These are phyloP conservation scores for Rhizopogon sp. DNA, from an alignment of 768 basidiomycete genomes.

Conservation along the genomic window DNA sequence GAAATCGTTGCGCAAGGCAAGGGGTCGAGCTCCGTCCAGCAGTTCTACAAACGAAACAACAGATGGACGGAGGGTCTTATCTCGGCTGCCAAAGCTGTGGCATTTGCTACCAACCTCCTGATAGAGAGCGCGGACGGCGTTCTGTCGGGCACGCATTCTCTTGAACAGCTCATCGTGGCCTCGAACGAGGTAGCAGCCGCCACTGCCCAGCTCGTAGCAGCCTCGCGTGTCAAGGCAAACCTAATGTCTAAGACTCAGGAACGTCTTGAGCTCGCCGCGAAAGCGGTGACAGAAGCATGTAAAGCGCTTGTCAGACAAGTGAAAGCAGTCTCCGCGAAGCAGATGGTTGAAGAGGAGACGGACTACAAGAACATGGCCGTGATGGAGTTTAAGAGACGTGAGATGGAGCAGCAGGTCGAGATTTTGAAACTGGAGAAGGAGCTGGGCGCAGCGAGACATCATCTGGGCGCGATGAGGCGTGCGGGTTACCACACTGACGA, in stretches of 20 bases:
- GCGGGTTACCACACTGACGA: conserved; percentile 89
- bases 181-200: conserved; percentile 98
- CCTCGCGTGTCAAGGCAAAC: conserved; percentile 96
- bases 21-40: conserved; percentile 87
- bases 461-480: conserved; percentile 78
- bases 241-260: conserved; percentile 99
- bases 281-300: conserved; percentile 97
- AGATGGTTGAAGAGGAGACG: conserved; percentile 73
- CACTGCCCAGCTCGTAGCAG: conserved; percentile 97
- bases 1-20: conserved; percentile 96
- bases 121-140: conserved; percentile 99
- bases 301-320: conserved; percentile 95
- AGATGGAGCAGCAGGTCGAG: conserved; percentile 99
- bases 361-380: conserved; percentile 88
- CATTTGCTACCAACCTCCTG: conserved; percentile 90
- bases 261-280: conserved; percentile 90
- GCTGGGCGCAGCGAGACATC: conserved; percentile 78
- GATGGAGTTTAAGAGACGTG: conserved; percentile 92
- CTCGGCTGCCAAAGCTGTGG: conserved; percentile 96
- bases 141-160: conserved; percentile 90
- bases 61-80: conserved; percentile 99
- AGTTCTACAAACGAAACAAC: conserved; percentile 99
- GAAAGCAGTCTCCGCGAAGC: conserved; percentile 87
- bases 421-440: conserved; percentile 97
- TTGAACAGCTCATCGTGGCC: conserved; percentile 99